Conservation (phyloP, 352 stramenopile genomes). For the Globisporangium iwayamae region DNA sequence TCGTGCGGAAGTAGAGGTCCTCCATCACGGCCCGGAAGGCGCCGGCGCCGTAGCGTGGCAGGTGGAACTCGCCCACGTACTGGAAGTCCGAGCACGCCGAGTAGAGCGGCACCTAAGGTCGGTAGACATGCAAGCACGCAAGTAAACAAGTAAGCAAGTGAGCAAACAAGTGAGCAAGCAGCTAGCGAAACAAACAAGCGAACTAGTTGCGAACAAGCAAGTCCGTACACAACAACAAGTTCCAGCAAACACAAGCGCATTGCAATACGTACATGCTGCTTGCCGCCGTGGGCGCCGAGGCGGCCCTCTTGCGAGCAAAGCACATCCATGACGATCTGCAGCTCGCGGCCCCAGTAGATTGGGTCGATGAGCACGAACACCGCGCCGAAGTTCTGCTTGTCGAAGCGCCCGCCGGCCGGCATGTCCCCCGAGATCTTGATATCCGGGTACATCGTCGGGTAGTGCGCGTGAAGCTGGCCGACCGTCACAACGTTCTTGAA, state of each 20-base stretch:
- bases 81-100: constrained; percentile 87
- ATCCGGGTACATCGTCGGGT: constrained; percentile 80
- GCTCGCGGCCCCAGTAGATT: constrained; percentile 56
- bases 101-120: constrained; percentile 47
- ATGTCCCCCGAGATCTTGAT: constrained; percentile 42
- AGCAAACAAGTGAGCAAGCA: background rate
- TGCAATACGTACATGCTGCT: constrained; percentile 26
- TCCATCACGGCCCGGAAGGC: constrained; percentile 80
- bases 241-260: background rate
- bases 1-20: constrained; percentile 69
- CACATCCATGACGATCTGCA: constrained; percentile 61
- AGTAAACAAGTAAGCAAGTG: background rate
- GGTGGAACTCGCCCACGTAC: constrained; percentile 83
- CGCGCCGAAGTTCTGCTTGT: constrained; percentile 33
- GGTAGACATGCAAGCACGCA: background rate
- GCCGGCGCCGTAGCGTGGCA: constrained; percentile 75
- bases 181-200: background rate
- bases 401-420: constrained; percentile 29
- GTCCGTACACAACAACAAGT: background rate
- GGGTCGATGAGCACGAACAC: constrained; percentile 60
- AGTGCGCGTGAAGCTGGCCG: constrained; percentile 70
- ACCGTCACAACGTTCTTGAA: constrained; percentile 84
- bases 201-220: background rate
- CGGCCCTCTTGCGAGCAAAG: constrained; percentile 39
- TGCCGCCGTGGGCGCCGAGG: constrained; percentile 25